phyloP scores from a whole-genome alignment of 2,329 filamentous ascomycete genomes.

The Colletotrichum nymphaeae region DNA sequence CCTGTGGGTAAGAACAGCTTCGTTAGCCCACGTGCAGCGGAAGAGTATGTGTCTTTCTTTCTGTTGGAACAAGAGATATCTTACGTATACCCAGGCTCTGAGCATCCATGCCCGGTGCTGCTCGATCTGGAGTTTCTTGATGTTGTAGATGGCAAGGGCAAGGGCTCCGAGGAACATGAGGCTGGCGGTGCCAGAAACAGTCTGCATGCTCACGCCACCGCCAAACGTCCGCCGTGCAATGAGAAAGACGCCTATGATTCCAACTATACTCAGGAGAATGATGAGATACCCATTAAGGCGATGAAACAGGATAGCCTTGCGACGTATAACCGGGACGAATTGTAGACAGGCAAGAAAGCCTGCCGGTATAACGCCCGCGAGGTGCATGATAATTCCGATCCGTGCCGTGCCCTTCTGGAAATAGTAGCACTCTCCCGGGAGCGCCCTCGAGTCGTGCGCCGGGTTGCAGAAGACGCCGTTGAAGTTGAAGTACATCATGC shows the following conservation, averaged over 20 bases:
- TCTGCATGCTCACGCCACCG: slow-evolving; percentile 63
- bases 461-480: slow-evolving; percentile 49
- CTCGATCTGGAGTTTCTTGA: slow-evolving; percentile 71
- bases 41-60: background rate
- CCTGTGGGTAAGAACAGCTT: slow-evolving; percentile 40
- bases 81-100: slow-evolving; percentile 61
- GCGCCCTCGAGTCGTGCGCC: slow-evolving; percentile 35
- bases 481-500: slow-evolving; percentile 59
- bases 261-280: slow-evolving; percentile 57
- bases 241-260: slow-evolving; percentile 63
- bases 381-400: slow-evolving; percentile 58
- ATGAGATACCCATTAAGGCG: slow-evolving; percentile 70
- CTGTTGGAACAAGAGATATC: slow-evolving; percentile 17
- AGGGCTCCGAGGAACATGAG: slow-evolving; percentile 57
- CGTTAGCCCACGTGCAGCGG: background rate
- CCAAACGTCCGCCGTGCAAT: slow-evolving; percentile 64
- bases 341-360: slow-evolving; percentile 57
- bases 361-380: slow-evolving; percentile 58
- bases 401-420: slow-evolving; percentile 42
- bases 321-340: slow-evolving; percentile 59
- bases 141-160: slow-evolving; percentile 63
- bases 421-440: slow-evolving; percentile 53
- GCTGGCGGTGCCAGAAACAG: slow-evolving; percentile 53
- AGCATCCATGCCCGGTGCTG: slow-evolving; percentile 75
- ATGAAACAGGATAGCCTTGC: slow-evolving; percentile 64